A percentile compares a stretch with the other conserved stretches of the same genome.
Conservation (phyloP, 345 rosid species). For the Limnanthes douglasii region DNA sequence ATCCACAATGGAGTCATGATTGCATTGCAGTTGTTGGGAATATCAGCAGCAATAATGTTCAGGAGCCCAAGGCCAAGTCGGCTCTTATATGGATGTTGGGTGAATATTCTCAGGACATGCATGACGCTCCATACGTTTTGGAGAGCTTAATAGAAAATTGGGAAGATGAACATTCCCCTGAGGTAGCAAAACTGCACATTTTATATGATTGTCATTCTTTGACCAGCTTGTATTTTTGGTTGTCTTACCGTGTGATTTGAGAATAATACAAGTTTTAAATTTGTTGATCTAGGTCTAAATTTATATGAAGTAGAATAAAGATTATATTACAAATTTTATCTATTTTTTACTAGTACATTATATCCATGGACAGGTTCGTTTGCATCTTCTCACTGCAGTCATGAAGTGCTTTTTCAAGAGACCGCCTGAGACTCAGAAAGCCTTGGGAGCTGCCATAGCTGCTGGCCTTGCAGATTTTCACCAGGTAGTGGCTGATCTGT, state of each 20-base stretch:
- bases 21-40: conserved; percentile 99
- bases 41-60: conserved; percentile 84
- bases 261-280: no score
- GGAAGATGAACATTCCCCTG: conserved; percentile 94
- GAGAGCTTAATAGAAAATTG: conserved; percentile 80
- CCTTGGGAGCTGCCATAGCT: conserved; percentile 73
- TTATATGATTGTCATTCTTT: conserved; percentile 1
- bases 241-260: no score
- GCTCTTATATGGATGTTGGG: conserved; percentile 99
- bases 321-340: no score
- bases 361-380: conserved; percentile 57
- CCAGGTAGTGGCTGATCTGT: conserved; percentile 33
- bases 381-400: conserved; percentile 90
- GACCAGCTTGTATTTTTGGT: not conserved
- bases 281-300: no score
- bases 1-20: conserved; percentile 99
- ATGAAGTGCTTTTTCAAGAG: conserved; percentile 97
- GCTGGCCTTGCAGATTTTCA: conserved; percentile 84
- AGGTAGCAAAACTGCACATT: conserved; percentile 25
- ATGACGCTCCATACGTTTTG: conserved; percentile 84
- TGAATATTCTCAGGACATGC: conserved; percentile 97
- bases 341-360: no score
- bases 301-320: no score
- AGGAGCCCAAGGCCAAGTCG: conserved; percentile 94
- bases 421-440: conserved; percentile 91